Conservation (phyloP, 192 early-diverging fungal species). For the Lobosporangium transversale region DNA sequence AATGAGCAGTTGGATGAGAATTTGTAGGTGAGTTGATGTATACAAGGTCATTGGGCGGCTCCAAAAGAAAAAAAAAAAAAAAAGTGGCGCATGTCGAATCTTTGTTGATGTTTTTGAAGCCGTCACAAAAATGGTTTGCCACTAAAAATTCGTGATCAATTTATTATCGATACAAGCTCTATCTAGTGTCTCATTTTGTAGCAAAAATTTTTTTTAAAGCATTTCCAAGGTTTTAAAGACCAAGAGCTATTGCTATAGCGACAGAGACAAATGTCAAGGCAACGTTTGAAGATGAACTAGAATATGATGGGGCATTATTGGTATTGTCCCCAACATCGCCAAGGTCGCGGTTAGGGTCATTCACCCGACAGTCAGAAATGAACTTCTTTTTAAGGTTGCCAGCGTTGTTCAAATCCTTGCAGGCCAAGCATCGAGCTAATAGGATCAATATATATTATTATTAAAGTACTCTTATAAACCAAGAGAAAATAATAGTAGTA, state of each 20-base stretch:
- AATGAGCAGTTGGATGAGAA: neutral
- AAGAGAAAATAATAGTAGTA: no score
- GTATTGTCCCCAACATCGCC: neutral
- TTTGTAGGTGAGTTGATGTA: neutral
- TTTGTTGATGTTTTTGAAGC: constrained; percentile 3
- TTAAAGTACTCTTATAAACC: no score
- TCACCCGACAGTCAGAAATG: constrained; percentile 29
- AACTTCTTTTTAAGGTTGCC: constrained; percentile 21
- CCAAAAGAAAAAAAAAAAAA: constrained; percentile 8
- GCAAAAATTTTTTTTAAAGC: neutral
- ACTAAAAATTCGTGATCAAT: no score
- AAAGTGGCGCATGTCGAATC: neutral
- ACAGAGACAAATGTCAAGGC: neutral
- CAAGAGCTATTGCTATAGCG: constrained; percentile 4
- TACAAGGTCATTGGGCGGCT: constrained; percentile 1
- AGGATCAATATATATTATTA: no score
- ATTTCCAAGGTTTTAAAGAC: constrained; percentile 1
- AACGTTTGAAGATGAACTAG: neutral
- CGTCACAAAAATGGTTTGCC: no score
- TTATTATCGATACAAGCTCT: no score
- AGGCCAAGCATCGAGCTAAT: constrained; percentile 25
- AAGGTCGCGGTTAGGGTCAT: constrained; percentile 11
- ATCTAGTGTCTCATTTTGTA: no score
- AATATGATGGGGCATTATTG: neutral
- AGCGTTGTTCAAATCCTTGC: constrained; percentile 29